These are phyloP conservation scores for Aspergillus sp. DNA, from an alignment of 2,329 filamentous ascomycete genomes.

Conservation along the genomic window DNA sequence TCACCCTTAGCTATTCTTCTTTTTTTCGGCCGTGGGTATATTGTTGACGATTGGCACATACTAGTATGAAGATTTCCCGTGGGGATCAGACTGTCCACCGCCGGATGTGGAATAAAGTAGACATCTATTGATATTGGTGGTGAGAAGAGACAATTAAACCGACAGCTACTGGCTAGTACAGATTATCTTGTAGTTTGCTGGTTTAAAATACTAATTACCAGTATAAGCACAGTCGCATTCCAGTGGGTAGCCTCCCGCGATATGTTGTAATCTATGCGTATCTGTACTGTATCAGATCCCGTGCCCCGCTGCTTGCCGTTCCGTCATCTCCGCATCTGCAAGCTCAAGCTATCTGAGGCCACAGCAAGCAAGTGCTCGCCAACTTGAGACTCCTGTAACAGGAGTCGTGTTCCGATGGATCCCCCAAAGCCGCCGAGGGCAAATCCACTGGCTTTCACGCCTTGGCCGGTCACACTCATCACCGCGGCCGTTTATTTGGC, in stretches of 20 bases:
- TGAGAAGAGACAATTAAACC: neutral
- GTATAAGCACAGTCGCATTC: neutral
- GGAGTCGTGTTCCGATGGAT: constrained; percentile 32
- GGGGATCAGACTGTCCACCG: constrained; percentile 2
- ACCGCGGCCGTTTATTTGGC: constrained; percentile 74
- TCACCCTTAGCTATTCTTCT: neutral
- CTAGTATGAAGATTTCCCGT: neutral
- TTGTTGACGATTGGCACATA: constrained; percentile 9
- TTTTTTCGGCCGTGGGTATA: neutral
- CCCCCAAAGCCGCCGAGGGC: constrained; percentile 25
- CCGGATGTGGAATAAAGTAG: constrained; percentile 4
- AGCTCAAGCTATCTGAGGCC: constrained; percentile 1
- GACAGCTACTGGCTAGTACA: neutral
- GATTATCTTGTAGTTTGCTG: too few relatives aligned
- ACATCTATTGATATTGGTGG: constrained; percentile 5
- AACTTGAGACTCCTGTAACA: neutral
- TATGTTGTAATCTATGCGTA: neutral
- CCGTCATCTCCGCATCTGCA: constrained; percentile 8
- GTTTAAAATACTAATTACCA: too few relatives aligned
- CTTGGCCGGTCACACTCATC: constrained; percentile 78
- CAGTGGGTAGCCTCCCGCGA: too few relatives aligned
- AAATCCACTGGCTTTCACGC: constrained; percentile 70
- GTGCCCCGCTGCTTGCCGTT: neutral
- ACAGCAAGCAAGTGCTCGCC: neutral
- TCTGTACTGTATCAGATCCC: constrained; percentile 1